A percentile compares a stretch with the other conserved stretches of the same genome.
These are phyloP conservation scores for Lodderomyces margitis DNA, from an alignment of 1,139 yeast genomes.

Conservation along the genomic window DNA sequence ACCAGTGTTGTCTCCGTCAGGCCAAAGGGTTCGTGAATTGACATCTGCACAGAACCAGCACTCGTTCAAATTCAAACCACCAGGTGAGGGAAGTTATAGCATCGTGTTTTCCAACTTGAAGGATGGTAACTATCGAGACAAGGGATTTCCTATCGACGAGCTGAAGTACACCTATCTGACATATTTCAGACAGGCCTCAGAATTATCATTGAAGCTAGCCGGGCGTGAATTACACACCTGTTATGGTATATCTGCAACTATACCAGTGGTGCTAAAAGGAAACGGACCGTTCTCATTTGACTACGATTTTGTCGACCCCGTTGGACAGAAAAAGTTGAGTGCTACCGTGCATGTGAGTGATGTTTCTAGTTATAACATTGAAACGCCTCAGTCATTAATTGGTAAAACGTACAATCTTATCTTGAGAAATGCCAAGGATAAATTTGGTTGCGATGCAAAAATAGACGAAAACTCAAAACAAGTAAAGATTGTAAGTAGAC, in stretches of 20 bases:
- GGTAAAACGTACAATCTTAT: constrained; percentile 74
- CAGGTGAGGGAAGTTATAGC: constrained; percentile 75
- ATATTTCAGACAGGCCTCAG: constrained; percentile 50
- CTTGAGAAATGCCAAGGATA: constrained; percentile 66
- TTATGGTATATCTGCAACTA: constrained; percentile 32
- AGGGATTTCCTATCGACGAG: constrained; percentile 33
- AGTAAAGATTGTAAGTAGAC: constrained; percentile 60
- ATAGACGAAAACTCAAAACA: constrained; percentile 51
- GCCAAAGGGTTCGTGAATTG: constrained; percentile 25
- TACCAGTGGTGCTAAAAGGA: constrained; percentile 68
- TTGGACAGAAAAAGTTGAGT: constrained; percentile 34
- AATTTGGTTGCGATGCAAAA: constrained; percentile 65
- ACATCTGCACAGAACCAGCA: constrained; percentile 22
- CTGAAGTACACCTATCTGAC: constrained; percentile 47
- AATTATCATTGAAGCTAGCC: constrained; percentile 17
- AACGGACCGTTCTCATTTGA: constrained; percentile 71
- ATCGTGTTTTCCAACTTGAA: constrained; percentile 61
- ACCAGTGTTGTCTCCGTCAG: constrained; percentile 34
- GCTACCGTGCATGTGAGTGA: constrained; percentile 43
- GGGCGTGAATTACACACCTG: constrained; percentile 32
- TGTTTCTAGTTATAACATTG: constrained; percentile 44
- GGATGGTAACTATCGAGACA: constrained; percentile 50
- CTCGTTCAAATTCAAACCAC: constrained; percentile 70
- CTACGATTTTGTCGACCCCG: constrained; percentile 49
- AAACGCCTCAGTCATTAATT: constrained; percentile 50